Conservation (phyloP, 306 rosid species). For the Lablab purpureus region DNA sequence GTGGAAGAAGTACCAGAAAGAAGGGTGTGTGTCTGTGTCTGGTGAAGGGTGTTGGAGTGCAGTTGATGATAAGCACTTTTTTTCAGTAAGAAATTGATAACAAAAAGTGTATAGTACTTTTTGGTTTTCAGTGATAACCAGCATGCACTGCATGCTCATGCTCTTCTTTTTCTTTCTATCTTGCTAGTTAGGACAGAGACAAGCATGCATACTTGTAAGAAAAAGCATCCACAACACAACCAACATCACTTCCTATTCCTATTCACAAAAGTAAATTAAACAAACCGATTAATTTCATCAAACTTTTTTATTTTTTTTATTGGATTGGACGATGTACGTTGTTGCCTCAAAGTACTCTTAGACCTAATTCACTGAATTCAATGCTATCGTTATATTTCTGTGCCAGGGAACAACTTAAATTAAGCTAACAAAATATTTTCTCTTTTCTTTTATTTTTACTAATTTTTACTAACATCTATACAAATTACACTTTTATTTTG, state of each 20-base stretch:
- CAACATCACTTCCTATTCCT: neutral
- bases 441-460: too few relatives aligned
- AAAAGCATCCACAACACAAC: conserved; percentile 1
- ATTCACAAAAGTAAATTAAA: neutral
- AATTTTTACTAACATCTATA: neutral
- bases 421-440: too few relatives aligned
- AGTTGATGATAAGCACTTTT: neutral
- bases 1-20: neutral
- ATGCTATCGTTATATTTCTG: neutral
- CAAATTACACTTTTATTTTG: neutral
- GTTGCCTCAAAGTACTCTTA: neutral
- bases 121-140: conserved; percentile 38
- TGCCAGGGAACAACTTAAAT: too few relatives aligned
- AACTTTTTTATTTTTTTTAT: neutral
- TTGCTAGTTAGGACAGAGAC: conserved; percentile 2
- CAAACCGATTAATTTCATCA: neutral
- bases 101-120: neutral
- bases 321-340: neutral
- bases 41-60: neutral
- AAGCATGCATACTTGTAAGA: conserved; percentile 20
- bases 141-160: neutral
- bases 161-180: neutral
- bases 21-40: neutral
- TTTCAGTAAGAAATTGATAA: neutral
- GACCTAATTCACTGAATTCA: conserved; percentile 1